Conservation (phyloP, 1,284 basidiomycete species). For the Puccinia triticina region DNA sequence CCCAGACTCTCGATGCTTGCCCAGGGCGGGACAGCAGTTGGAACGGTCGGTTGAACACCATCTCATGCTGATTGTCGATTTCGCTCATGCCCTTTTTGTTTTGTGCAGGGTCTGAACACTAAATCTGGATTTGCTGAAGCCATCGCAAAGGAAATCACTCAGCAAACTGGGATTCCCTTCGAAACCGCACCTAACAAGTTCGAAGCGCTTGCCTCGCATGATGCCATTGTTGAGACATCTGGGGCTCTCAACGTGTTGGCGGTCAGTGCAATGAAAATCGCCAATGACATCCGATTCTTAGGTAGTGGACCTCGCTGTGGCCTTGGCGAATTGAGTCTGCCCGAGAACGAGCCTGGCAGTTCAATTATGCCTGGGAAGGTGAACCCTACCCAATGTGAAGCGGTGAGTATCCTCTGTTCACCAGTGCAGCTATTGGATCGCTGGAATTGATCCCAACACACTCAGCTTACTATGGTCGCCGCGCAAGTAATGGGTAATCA, state of each 20-base stretch:
- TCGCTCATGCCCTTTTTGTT: not conserved
- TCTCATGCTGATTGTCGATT: slow-evolving; percentile 20
- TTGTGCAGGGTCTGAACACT: slow-evolving; percentile 86
- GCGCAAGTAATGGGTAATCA: slow-evolving; percentile 99
- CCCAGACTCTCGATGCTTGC: slow-evolving; percentile 88
- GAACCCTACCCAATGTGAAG: slow-evolving; percentile 99
- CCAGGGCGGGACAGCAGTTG: slow-evolving; percentile 98
- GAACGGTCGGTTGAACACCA: slow-evolving; percentile 70
- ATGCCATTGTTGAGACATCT: slow-evolving; percentile 95
- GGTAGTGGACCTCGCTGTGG: slow-evolving; percentile 97
- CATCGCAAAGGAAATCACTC: slow-evolving; percentile 88
- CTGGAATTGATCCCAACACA: not conserved
- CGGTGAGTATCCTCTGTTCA: slow-evolving; percentile 60
- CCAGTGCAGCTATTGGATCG: not conserved
- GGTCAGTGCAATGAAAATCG: slow-evolving; percentile 97
- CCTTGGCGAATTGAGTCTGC: slow-evolving; percentile 87
- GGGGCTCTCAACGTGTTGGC: slow-evolving; percentile 95
- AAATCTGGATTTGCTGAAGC: slow-evolving; percentile 94
- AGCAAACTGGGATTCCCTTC: slow-evolving; percentile 86
- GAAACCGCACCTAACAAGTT: slow-evolving; percentile 99
- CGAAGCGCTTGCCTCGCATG: slow-evolving; percentile 93
- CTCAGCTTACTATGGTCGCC: slow-evolving; percentile 86
- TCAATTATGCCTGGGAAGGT: slow-evolving; percentile 99
- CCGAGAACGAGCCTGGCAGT: slow-evolving; percentile 98
- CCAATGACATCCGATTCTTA: slow-evolving; percentile 97